phyloP scores from a whole-genome alignment of 805 yeast species.

The Spathaspora boniae region DNA sequence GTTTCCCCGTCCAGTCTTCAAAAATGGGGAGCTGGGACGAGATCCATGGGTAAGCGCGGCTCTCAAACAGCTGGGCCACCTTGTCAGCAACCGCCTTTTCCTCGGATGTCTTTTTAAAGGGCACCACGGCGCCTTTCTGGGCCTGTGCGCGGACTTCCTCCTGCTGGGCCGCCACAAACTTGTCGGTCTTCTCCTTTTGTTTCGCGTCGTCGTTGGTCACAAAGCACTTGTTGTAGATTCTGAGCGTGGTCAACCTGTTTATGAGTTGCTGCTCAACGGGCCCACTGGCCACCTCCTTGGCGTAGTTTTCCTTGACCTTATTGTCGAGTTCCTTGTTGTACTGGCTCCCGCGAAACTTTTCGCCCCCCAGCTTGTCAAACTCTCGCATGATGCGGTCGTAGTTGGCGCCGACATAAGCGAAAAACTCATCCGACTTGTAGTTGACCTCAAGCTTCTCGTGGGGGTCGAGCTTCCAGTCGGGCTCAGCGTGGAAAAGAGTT shows the following conservation, averaged over 20 bases:
- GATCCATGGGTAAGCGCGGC: conserved; percentile 37
- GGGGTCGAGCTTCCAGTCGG: conserved; percentile 42
- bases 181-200: neutral
- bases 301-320: conserved; percentile 12
- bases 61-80: conserved; percentile 25
- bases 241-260: conserved; percentile 41
- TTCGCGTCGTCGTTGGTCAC: conserved; percentile 19
- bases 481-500: conserved; percentile 30
- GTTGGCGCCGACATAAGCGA: conserved; percentile 19
- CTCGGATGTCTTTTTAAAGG: too few species aligned
- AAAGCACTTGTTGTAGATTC: conserved; percentile 43
- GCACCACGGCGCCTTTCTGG: neutral
- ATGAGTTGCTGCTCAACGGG: conserved; percentile 29
- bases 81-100: too few species aligned
- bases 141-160: neutral
- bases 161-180: conserved; percentile 6
- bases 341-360: too few species aligned
- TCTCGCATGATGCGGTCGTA: conserved; percentile 15
- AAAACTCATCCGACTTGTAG: conserved; percentile 21
- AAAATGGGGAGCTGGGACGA: conserved; percentile 34
- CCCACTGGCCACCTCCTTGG: conserved; percentile 13
- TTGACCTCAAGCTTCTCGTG: conserved; percentile 15
- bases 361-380: conserved; percentile 2
- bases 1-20: conserved; percentile 39
- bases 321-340: neutral